These are phyloP conservation scores for Pugionium cornutum DNA, from an alignment of 345 rosid genomes.

Conservation along the genomic window DNA sequence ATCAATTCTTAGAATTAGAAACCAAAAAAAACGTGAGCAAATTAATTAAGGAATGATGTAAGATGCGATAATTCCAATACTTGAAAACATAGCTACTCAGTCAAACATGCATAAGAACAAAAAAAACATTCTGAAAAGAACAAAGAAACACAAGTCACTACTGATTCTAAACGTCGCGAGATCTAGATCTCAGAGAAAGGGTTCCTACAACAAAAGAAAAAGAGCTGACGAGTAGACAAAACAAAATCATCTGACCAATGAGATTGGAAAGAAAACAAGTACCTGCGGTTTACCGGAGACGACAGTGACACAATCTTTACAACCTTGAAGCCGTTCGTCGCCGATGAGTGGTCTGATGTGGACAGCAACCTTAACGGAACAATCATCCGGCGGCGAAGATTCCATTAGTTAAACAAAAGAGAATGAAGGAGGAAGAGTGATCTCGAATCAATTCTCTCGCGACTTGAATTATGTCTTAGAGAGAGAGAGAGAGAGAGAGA, in stretches of 20 bases:
- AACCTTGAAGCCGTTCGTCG: constrained; percentile 88
- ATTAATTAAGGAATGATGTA: constrained; percentile 22
- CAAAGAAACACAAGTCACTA: not conserved
- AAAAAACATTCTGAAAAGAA: too few relatives aligned
- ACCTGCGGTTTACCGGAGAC: constrained; percentile 96
- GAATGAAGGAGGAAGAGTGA: constrained; percentile 13
- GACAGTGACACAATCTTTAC: constrained; percentile 92
- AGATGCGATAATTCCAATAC: constrained; percentile 4
- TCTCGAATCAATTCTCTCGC: not conserved
- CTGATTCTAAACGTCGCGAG: constrained; percentile 15
- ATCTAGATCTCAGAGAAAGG: constrained; percentile 38
- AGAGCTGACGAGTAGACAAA: not conserved
- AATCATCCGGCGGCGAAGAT: constrained; percentile 64
- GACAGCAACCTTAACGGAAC: constrained; percentile 95
- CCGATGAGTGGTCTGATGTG: constrained; percentile 95
- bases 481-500: constrained; percentile 36
- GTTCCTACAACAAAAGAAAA: constrained; percentile 4
- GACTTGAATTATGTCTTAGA: constrained; percentile 1
- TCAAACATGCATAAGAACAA: constrained; percentile 34
- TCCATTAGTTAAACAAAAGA: constrained; percentile 42
- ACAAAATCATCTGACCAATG: too few relatives aligned
- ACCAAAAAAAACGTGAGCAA: constrained; percentile 2
- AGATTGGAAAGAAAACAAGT: not conserved
- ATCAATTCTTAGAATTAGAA: constrained; percentile 4
- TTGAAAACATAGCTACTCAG: constrained; percentile 7